A percentile compares a stretch with the other conserved stretches of the same genome.
Conservation (phyloP, 805 yeast genomes). For the Lipomyces sp. region DNA sequence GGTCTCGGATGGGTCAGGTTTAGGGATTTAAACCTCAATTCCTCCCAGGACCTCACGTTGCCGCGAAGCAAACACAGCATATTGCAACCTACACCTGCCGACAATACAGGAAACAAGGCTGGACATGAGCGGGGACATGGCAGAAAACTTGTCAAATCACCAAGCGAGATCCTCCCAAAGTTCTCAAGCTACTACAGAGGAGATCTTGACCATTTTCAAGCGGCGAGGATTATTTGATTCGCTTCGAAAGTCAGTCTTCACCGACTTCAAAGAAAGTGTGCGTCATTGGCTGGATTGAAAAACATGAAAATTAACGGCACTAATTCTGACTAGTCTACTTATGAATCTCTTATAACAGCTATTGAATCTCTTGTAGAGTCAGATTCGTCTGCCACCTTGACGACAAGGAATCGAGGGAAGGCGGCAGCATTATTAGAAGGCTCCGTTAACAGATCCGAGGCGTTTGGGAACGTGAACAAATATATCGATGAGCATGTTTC, state of each 20-base stretch:
- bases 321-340: conserved; percentile 4
- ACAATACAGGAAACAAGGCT: neutral
- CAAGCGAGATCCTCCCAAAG: neutral
- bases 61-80: no score
- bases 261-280: conserved; percentile 37
- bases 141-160: neutral
- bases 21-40: no score
- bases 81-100: neutral
- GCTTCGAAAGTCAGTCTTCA: conserved; percentile 32
- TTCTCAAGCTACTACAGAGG: conserved; percentile 50
- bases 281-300: neutral
- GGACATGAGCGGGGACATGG: neutral
- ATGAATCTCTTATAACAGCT: conserved; percentile 20
- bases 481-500: conserved; percentile 36
- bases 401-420: conserved; percentile 33
- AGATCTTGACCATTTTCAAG: conserved; percentile 33
- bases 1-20: no score
- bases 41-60: neutral
- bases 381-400: conserved; percentile 25
- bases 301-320: neutral
- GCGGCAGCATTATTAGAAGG: conserved; percentile 40
- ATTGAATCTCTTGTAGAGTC: conserved; percentile 24
- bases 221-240: conserved; percentile 38
- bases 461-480: conserved; percentile 27
- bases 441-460: conserved; percentile 35